phyloP scores from a whole-genome alignment of 441 rosid genomes.

The Geranium incanum region DNA sequence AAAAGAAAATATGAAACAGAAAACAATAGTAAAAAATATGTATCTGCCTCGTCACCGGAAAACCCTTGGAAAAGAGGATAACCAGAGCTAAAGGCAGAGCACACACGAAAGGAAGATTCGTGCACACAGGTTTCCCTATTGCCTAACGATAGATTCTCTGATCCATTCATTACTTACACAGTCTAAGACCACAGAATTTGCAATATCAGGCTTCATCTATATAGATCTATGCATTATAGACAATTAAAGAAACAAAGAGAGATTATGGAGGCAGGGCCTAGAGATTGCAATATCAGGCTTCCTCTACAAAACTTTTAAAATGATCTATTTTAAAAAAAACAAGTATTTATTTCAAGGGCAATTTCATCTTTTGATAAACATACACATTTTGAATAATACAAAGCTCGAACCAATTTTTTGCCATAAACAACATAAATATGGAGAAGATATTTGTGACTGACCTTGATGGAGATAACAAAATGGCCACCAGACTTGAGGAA shows the following conservation, averaged over 20 bases:
- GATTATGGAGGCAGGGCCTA: too few species aligned
- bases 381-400: too few species aligned
- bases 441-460: slow-evolving; percentile 15
- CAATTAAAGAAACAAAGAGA: too few species aligned
- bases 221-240: too few species aligned
- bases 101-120: background rate
- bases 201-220: slow-evolving; percentile 41
- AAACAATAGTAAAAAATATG: background rate
- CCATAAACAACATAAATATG: too few species aligned
- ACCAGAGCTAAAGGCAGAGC: slow-evolving; percentile 51
- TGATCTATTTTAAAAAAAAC: too few species aligned
- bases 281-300: too few species aligned
- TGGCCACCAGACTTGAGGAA: slow-evolving; percentile 87
- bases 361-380: too few species aligned
- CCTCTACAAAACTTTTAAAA: too few species aligned
- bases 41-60: slow-evolving; percentile 52
- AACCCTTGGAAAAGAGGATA: slow-evolving; percentile 13
- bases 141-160: slow-evolving; percentile 59
- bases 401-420: too few species aligned
- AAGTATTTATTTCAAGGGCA: too few species aligned
- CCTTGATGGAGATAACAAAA: slow-evolving; percentile 97
- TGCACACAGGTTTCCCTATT: slow-evolving; percentile 23
- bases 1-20: too few species aligned
- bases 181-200: slow-evolving; percentile 33
- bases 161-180: slow-evolving; percentile 12